phyloP scores from a whole-genome alignment of 108 stramenopile species.

The Chaetoceros muelleri region DNA sequence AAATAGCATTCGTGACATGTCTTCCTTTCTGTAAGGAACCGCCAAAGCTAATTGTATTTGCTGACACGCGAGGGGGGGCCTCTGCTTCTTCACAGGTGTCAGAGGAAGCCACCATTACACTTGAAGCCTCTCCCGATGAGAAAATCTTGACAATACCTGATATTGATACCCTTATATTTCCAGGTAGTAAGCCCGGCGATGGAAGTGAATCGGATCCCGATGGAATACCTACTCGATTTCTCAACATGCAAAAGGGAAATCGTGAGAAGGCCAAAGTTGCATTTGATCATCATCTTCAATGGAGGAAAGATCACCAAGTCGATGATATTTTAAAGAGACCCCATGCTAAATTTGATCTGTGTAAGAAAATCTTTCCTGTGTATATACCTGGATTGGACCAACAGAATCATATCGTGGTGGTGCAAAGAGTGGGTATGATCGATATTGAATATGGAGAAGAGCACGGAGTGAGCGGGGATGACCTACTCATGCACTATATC shows the following conservation, averaged over 20 bases:
- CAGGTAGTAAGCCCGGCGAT: slow-evolving; percentile 22
- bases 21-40: no score
- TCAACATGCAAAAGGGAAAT: slow-evolving; percentile 50
- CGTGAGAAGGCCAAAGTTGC: slow-evolving; percentile 42
- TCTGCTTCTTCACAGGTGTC: no score
- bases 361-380: slow-evolving; percentile 48
- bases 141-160: no score
- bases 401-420: slow-evolving; percentile 37
- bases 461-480: slow-evolving; percentile 45
- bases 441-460: slow-evolving; percentile 33
- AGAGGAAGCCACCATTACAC: no score
- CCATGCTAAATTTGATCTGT: slow-evolving; percentile 53
- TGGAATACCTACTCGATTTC: slow-evolving; percentile 53
- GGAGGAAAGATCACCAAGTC: slow-evolving; percentile 43
- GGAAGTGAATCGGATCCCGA: slow-evolving; percentile 56
- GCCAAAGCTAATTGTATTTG: no score
- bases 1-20: no score
- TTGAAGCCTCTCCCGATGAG: no score
- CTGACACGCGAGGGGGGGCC: no score
- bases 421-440: slow-evolving; percentile 41
- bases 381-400: slow-evolving; percentile 58
- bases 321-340: slow-evolving; percentile 48
- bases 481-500: slow-evolving; percentile 55
- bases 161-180: not conserved
- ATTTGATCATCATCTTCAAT: slow-evolving; percentile 32